Conservation (phyloP, 2,329 filamentous ascomycete genomes). For the Venturiaceae sp. region DNA sequence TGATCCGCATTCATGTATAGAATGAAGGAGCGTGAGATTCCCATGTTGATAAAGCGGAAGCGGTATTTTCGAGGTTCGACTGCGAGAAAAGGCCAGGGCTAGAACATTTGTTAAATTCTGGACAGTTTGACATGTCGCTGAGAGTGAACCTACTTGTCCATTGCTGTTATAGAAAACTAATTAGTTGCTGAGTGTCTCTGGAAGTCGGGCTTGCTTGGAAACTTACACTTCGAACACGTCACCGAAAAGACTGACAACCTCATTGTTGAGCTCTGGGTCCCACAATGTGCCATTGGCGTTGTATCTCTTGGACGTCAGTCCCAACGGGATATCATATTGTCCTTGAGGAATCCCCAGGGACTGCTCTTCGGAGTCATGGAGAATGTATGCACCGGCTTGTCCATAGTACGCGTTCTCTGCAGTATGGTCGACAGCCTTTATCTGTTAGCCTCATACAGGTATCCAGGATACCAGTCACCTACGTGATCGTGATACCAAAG, state of each 20-base stretch:
- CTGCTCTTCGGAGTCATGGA: too few species aligned
- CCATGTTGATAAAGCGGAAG: constrained; percentile 39
- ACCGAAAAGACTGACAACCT: constrained; percentile 39
- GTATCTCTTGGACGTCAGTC: constrained; percentile 43
- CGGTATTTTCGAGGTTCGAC: constrained; percentile 53
- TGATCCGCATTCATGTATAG: constrained; percentile 35
- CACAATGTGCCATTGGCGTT: constrained; percentile 39
- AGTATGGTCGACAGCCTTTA: constrained; percentile 42
- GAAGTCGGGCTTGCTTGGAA: too few species aligned
- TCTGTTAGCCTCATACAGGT: constrained; percentile 45
- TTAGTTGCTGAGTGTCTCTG: too few species aligned
- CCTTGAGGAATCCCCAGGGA: too few species aligned
- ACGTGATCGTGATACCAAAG: constrained; percentile 39
- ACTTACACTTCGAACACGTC: constrained; percentile 39
- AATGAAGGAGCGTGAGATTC: constrained; percentile 38
- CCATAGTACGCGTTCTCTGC: constrained; percentile 39
- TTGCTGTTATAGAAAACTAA: too few species aligned
- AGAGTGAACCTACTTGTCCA: constrained; percentile 34
- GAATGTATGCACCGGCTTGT: constrained; percentile 40
- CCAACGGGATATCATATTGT: too few species aligned
- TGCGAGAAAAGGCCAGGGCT: constrained; percentile 48
- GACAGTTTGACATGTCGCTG: constrained; percentile 50
- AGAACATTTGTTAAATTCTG: constrained; percentile 46
- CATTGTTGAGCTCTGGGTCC: constrained; percentile 28
- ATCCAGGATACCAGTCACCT: constrained; percentile 47